These are phyloP conservation scores for Huiozyma naganishii DNA, from an alignment of 805 yeast species.

Conservation along the genomic window DNA sequence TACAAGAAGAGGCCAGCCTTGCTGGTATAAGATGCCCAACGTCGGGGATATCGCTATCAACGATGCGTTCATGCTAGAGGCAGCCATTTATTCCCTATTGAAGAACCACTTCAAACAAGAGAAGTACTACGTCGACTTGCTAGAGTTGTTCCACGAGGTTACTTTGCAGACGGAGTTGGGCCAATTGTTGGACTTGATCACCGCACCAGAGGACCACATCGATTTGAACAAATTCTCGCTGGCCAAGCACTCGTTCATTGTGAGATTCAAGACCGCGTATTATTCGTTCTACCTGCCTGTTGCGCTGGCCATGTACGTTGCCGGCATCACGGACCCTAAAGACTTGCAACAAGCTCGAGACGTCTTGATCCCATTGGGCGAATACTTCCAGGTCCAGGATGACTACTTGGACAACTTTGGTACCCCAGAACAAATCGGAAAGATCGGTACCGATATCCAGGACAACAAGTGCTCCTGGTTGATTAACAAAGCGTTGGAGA, in stretches of 20 bases:
- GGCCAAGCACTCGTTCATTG: constrained; percentile 88
- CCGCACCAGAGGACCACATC: constrained; percentile 93
- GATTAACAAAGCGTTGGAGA: constrained; percentile 79
- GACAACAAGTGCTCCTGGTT: constrained; percentile 99
- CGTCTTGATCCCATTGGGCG: constrained; percentile 88
- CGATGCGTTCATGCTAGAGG: constrained; percentile 94
- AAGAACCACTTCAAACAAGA: constrained; percentile 83
- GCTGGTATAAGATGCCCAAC: constrained; percentile 79
- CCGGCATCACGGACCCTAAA: constrained; percentile 58
- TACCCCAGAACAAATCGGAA: constrained; percentile 93
- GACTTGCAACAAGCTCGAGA: constrained; percentile 85
- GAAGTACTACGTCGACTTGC: constrained; percentile 69
- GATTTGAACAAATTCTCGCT: constrained; percentile 81
- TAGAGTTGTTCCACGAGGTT: constrained; percentile 93
- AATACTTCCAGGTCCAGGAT: constrained; percentile 97
- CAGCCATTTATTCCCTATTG: constrained; percentile 78
- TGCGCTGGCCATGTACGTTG: constrained; percentile 89
- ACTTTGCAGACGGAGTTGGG: constrained; percentile 97
- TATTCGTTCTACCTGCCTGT: constrained; percentile 96
- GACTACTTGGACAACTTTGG: constrained; percentile 96
- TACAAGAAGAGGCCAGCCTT: constrained; percentile 97
- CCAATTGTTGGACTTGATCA: constrained; percentile 86
- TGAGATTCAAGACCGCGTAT: constrained; percentile 93
- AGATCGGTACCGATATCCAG: constrained; percentile 95
- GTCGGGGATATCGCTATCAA: constrained; percentile 94